A percentile compares a stretch with the other conserved stretches of the same genome.
These are phyloP conservation scores for Sphagnurus paluster DNA, from an alignment of 1,284 basidiomycete species.

Conservation along the genomic window DNA sequence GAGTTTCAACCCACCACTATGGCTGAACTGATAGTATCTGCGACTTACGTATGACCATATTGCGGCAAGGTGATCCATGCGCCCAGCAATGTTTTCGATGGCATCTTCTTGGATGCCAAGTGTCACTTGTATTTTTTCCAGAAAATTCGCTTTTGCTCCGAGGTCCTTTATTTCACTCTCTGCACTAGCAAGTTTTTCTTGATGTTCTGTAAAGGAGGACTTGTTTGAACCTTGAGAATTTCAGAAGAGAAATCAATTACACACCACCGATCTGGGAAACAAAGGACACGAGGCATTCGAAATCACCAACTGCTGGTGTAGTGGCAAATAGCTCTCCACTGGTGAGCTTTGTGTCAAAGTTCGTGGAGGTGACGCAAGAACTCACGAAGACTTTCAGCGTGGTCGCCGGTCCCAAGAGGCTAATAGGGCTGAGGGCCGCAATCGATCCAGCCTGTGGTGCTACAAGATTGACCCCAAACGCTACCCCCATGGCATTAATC, in stretches of 20 bases:
- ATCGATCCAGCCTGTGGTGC: not conserved
- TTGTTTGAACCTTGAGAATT: not conserved
- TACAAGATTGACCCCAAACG: not conserved
- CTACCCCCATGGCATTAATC: constrained; percentile 1
- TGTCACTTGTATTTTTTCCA: not conserved
- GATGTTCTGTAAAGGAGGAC: not conserved
- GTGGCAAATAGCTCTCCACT: constrained; percentile 10
- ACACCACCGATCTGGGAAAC: constrained; percentile 7
- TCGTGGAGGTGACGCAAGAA: not conserved
- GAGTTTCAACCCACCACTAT: not conserved
- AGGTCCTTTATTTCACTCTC: not conserved
- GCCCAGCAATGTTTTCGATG: not conserved
- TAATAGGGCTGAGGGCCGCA: constrained; percentile 5
- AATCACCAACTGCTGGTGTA: not conserved
- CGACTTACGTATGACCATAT: not conserved
- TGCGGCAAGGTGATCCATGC: not conserved
- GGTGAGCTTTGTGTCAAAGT: not conserved
- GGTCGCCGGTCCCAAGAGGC: constrained; percentile 4
- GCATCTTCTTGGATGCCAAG: not conserved
- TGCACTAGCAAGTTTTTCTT: not conserved
- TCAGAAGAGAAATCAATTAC: not conserved
- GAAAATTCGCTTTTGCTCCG: not conserved
- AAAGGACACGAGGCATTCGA: not conserved
- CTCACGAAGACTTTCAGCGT: constrained; percentile 5
- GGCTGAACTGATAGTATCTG: not conserved